Evolutionary conservation across 1,139 yeast genomes (phyloP), one percentile per base, ranked within the genome.

Genomic region (Sugiyamaella paludigena): DNA sequence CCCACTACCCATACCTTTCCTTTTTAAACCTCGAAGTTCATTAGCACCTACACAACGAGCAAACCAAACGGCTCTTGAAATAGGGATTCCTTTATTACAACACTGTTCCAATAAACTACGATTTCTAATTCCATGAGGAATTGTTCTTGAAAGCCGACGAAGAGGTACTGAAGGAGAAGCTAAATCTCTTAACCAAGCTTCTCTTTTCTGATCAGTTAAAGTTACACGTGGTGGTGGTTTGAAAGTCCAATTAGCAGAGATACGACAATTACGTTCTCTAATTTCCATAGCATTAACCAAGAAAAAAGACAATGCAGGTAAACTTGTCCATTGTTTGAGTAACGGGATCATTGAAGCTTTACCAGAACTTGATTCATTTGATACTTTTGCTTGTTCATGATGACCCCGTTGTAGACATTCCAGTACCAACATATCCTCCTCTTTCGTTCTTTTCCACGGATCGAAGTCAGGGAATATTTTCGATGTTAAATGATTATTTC

Each of bases 51-150:
- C 87, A 66, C 96, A 87, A 57, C 87, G 80, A 2, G 92, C 86
- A 53, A 91, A 77, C 98, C 98, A 91, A 3, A 91, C 69, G 0
- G 96, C 96, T 51, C 97, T 72, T 24, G 79, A 66, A 3, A 84
- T 71, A 0, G 98, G 97, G 0, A 91, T 81, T 31, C 70, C 69
- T 59, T 83, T 82, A 35, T 71, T 62, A 54, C 85, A 76, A 56
- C 94, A 76, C 50, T 83, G 85, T 54, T 89, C 96, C 3, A 91
- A 66, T 35, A 91, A 71, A 1, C 78, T 75, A 58, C 82, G 80
- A 63, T 87, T 85, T 56, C 91, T 74, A 24, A 91, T 79, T 0
- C 97, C 97, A 64, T 91, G 96, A 0, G 98, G 98, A n/a, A 91
- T 78, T 32, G 89, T 86, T 48, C 84, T 77, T 1, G 94, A 78